Conservation (phyloP, 148 eudicot species). For the Vaccinium darrowii region DNA sequence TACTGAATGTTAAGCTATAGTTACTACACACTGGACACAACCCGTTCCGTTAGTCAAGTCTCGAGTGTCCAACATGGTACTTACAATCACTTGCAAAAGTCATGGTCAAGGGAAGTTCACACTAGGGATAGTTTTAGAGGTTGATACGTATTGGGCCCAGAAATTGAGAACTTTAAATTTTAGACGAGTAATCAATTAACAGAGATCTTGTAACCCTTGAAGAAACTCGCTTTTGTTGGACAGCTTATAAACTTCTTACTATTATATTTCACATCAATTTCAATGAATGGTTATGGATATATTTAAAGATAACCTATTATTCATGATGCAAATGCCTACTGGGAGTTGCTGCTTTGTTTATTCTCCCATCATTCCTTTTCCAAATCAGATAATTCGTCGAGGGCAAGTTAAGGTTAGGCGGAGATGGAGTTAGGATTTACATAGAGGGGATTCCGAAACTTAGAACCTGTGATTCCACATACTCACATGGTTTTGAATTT, state of each 20-base stretch:
- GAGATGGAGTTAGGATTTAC: too few species aligned
- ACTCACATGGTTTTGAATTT: too few species aligned
- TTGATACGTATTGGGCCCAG: not conserved
- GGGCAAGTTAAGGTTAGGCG: not conserved
- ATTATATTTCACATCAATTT: not conserved
- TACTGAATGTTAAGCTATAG: not conserved
- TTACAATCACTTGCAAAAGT: not conserved
- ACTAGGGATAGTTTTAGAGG: too few species aligned
- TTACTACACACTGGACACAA: not conserved
- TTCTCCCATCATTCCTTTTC: not conserved
- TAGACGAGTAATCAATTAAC: constrained; percentile 3
- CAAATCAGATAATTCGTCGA: not conserved
- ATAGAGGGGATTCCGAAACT: too few species aligned
- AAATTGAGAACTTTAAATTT: not conserved
- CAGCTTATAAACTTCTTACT: too few species aligned
- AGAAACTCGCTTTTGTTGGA: too few species aligned
- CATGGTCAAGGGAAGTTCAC: not conserved
- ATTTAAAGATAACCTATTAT: not conserved
- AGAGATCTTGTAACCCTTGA: too few species aligned
- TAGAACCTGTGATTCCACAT: too few species aligned
- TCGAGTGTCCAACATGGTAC: not conserved
- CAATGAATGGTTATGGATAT: not conserved
- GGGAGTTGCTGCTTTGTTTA: not conserved
- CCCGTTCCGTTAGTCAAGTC: not conserved
- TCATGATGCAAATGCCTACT: not conserved